Base-by-base conservation (phyloP, 108 stramenopile species). In the Cylindrotheca fusiformis region DNA sequence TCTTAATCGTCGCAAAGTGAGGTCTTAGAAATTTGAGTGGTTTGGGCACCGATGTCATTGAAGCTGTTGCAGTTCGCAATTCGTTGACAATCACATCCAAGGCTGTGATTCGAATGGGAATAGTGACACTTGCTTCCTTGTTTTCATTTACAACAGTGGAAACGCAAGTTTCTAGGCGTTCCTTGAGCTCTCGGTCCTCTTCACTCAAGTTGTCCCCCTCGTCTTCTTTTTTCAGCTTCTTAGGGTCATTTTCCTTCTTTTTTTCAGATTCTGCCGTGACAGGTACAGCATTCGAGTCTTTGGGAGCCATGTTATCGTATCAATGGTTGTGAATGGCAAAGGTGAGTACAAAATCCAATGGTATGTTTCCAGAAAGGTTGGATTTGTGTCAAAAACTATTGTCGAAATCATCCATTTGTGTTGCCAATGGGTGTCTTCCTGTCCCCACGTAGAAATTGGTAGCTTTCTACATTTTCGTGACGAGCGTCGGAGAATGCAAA, bases 21-120 rank as follows among this genome's bases (percentile, higher is more conserved):
- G 97, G 97, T 23, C 96, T 75, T 62, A 99, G 71, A 68, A 98
- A 99, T 84, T 99, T 99, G 59, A 99, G 84, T 1, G 99, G 99
- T 79, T 98, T 98, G 24, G 99, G 99, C 46, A 98, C 99, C 44
- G 86, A 82, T 10, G 99, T 99, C 99, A 99, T 99, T 65, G 89
- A 92, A 0, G 89, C 75, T 45, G 99, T 99, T 1, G 97, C 87
- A 19, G 75, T 79, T 25, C 91, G 76, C 44, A 98, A 82, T 68
- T 97, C 96, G 28, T 76, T 82, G 21, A 95, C 85, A 63, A 98
- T 89, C 54, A 94, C 80, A 53, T 92, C 91, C 53, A 98, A 56
- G 2, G 96, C 96, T 65, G 84, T 90, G 22, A 80, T 68, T 23
- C 93, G 85, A 60, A 90, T 71, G 1, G 74, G 74, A 51, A 81